These are phyloP conservation scores for Wickerhamiella pararugosa DNA, from an alignment of 1,139 yeast species.

Conservation along the genomic window DNA sequence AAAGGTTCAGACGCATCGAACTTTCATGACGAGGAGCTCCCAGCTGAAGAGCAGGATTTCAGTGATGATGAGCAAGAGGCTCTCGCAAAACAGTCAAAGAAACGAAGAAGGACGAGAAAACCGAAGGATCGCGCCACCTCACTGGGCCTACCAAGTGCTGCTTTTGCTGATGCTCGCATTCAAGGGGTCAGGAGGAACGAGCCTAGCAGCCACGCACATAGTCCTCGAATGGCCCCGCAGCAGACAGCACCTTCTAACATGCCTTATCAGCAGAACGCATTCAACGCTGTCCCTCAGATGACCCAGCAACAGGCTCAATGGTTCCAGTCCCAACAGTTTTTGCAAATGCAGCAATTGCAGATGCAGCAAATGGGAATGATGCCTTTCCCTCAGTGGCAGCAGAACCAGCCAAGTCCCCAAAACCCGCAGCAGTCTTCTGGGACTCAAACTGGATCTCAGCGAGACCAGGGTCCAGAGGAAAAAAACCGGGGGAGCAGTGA, in stretches of 20 bases:
- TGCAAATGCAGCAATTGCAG: too few species aligned
- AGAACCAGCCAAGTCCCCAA: too few species aligned
- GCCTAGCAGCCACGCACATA: neutral
- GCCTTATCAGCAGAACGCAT: neutral
- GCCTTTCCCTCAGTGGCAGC: too few species aligned
- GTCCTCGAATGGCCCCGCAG: neutral
- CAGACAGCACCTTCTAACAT: neutral
- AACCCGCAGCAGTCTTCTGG: too few species aligned
- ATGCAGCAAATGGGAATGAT: too few species aligned
- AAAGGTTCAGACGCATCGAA: conserved; percentile 95
- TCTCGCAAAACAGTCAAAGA: conserved; percentile 41
- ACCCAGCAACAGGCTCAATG: neutral
- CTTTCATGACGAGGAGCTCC: conserved; percentile 85
- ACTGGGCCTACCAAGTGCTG: conserved; percentile 1
- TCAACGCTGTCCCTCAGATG: neutral
- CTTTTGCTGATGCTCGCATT: neutral
- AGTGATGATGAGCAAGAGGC: conserved; percentile 83
- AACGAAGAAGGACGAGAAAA: conserved; percentile 24
- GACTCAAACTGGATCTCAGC: too few species aligned
- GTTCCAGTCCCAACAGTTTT: too few species aligned
- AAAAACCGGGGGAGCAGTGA: too few species aligned
- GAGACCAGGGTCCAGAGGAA: too few species aligned
- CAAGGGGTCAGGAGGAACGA: neutral
- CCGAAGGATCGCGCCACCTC: neutral
- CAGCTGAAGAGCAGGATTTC: conserved; percentile 85